Base-by-base conservation (phyloP, 495 filamentous ascomycete species). In the Penicillium parvum region DNA sequence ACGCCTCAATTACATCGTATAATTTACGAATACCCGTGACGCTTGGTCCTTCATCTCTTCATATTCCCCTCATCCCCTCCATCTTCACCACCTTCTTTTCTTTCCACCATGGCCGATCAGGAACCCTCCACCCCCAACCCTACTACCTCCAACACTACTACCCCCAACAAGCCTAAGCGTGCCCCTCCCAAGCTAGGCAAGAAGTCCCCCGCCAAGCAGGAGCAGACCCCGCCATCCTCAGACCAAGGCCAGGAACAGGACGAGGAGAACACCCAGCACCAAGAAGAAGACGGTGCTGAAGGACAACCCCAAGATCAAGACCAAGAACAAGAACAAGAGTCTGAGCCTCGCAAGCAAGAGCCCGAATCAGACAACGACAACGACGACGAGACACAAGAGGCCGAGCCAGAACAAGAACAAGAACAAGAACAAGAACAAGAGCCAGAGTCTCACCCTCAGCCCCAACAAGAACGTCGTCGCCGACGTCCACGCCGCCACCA, bases 31-130 rank as follows among this genome's bases (percentile, higher is more conserved):
- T 15, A 30, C 28, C 28, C n/a, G 27, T 30, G 12, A 30, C 28
- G 28, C 28, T 30, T 30, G 12, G 28, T 30, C 28, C 38, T 26
- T 43, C 46, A 56, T 42, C 47, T 43, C 40, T 60, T 61, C 52
- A 61, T 59, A 59, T 61, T 57, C 37, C 58, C 44, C 40, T 39
- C 29, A 6, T 40, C 28, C 36, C 47, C 35, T 25, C 27, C 18
- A 28, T 44, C 20, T 7, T 29, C 32, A 20, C 49, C 43, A 50
- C 25, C 42, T 27, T 55, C 52, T 45, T 63, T 50, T 56, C 54
- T 47, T 58, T 56, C 37, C 61, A 68, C 32, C 28, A 68, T 68
- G 66, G 60, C 65, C 54, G 61, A 68, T 52, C 63, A 65, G 32
- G 58, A 64, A 46, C 52, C 45, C 33, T 37, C 39, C 27, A 54